Base-by-base conservation (phyloP, 108 stramenopile species). In the Asterionellopsis glacialis region DNA sequence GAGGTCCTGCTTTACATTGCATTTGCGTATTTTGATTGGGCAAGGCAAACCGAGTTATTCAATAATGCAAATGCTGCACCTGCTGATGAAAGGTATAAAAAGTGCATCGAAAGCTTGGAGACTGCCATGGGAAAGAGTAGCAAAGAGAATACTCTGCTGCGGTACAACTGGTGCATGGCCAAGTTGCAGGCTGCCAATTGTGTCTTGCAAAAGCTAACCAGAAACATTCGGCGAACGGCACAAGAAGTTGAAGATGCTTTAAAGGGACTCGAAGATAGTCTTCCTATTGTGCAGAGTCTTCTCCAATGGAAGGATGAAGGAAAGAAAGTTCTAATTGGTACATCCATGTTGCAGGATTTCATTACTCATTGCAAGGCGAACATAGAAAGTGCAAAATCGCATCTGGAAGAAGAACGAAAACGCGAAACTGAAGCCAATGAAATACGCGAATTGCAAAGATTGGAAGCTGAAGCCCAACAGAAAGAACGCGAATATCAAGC, bases 11-110 rank as follows among this genome's bases (percentile, higher is more conserved):
- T 75, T 27, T 94, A 94, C 63, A 88, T 94, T 59, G 82, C 93
- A 4, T 90, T 90, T 64, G 83, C 89, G 9, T 89, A 87, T 58
- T 94, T 90, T 61, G 89, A 91, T 59, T 94, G 93, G 93, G 93
- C 93, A 9, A 72, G 89, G 41, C 87, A 92, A 38, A 84, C 91
- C 9, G 91, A 92, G 57, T 59, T 82, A 14, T 84, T 80, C 74
- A 85, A 87, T 60, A 80, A 92, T 56, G 65, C 77, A 21, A 84
- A 85, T 59, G 91, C 91, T 52, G 91, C 91, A 1, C 91, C 91
- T 1, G 91, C 91, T n/a, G 91, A 92, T 52, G 87, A 82, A 45
- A 72, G 91, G 42, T 92, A 92, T 68, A 61, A 81, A 51, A 81
- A 80, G 47, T 86, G 85, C 45, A 87, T 88, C 57, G 71, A 86